These are phyloP conservation scores for Trichoderma pleuroti DNA, from an alignment of 2,329 filamentous ascomycete genomes.

Conservation along the genomic window DNA sequence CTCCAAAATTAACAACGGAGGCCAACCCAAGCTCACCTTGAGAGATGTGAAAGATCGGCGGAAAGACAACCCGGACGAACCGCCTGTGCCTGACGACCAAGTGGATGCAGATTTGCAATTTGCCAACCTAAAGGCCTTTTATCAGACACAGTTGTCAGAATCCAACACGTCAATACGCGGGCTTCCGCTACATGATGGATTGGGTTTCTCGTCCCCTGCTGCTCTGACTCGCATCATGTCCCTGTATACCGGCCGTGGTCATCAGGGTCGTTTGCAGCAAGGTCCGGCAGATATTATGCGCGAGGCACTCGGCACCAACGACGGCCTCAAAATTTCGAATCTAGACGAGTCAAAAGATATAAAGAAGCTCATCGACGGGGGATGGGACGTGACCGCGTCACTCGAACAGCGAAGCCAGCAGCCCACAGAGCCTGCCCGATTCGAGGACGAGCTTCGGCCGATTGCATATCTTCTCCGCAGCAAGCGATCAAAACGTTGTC, in stretches of 20 bases:
- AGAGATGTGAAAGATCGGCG: slow-evolving; percentile 52
- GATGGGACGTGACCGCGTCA: slow-evolving; percentile 61
- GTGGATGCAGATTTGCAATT: slow-evolving; percentile 69
- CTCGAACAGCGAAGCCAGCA: slow-evolving; percentile 48
- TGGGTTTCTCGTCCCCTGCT: slow-evolving; percentile 69
- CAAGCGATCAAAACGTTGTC: slow-evolving; percentile 91
- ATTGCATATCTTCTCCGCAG: slow-evolving; percentile 80
- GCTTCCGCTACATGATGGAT: slow-evolving; percentile 36
- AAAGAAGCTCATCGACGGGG: slow-evolving; percentile 53
- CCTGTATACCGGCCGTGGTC: slow-evolving; percentile 68
- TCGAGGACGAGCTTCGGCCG: slow-evolving; percentile 73
- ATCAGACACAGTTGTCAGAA: slow-evolving; percentile 72
- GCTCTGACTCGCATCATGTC: slow-evolving; percentile 88
- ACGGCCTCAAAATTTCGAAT: slow-evolving; percentile 65
- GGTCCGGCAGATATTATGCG: slow-evolving; percentile 71
- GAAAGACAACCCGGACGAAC: slow-evolving; percentile 42
- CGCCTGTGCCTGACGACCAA: slow-evolving; percentile 40
- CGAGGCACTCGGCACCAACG: slow-evolving; percentile 66
- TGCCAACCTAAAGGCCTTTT: slow-evolving; percentile 71
- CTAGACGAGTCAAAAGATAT: slow-evolving; percentile 62
- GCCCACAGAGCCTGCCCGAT: slow-evolving; percentile 52
- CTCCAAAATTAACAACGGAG: slow-evolving; percentile 63
- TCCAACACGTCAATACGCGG: slow-evolving; percentile 51
- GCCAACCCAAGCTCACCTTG: slow-evolving; percentile 47
- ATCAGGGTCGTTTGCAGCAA: slow-evolving; percentile 62